Base-by-base conservation (phyloP, 768 basidiomycete genomes). In the Ramaria sp. region DNA sequence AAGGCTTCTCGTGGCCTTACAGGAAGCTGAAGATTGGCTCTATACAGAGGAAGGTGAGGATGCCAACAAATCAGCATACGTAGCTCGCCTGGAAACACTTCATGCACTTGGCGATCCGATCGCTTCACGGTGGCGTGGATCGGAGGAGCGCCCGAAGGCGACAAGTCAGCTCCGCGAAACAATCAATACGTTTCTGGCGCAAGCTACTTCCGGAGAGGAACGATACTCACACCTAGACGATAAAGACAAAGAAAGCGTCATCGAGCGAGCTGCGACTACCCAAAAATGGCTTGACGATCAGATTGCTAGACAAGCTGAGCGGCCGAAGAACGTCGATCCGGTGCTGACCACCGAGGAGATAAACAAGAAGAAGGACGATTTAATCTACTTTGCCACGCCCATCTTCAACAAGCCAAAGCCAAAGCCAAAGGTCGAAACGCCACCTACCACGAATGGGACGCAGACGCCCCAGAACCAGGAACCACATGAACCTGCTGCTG, bases 281-380 rank as follows among this genome's bases (percentile, higher is more conserved):
- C 86, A 91, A 72, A 89, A 96, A 73, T 98, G 95, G 96, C 79
- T 99, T 57, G 90, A 96, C 66, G 94, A 99, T 76, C 81, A 88
- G 77, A 81, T 82, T 59, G 84, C 82, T 59, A 75, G 84, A 63
- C 96, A 98, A 78, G 77, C 80, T 7, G 95, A 98, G 77, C 76
- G 84, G 55, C 73, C 86, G 68, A 95, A 96, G 84, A 87, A 89
- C 68, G 82, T 84, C 55, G 86, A 94, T 67, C 86, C 92, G 24
- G 80, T 91, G 59, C 70, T 98, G 69, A 91, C 78, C 58, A 78
- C 75, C 50, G 83, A 75, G 58, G 92, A 98, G 69, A 86, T 96
- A 62, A 68, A 74, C 71, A 93, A 94, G 87, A 90, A 86, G 79
- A 77, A 83, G 64, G 95, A 99, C 61, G 96, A 98, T 70, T 71